phyloP scores from a whole-genome alignment of 208 protist genomes.

The Trypanosoma lewisi region DNA sequence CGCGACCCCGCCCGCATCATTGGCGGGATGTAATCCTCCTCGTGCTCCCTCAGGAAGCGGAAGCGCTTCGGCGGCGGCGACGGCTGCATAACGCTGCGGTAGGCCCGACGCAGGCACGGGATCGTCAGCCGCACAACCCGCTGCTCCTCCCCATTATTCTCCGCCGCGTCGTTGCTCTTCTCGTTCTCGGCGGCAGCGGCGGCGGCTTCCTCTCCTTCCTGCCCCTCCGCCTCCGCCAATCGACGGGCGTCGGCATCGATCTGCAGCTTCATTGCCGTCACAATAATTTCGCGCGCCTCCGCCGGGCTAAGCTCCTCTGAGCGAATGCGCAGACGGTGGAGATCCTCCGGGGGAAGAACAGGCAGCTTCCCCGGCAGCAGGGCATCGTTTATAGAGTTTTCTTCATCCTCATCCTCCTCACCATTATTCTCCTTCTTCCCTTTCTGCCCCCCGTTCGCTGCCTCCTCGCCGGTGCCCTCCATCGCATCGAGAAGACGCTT shows the following conservation, averaged over 20 bases:
- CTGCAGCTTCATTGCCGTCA: constrained; percentile 37
- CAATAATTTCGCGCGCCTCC: constrained; percentile 54
- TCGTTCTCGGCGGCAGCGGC: not conserved
- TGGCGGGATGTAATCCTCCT: constrained; percentile 65
- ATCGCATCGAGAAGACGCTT: constrained; percentile 67
- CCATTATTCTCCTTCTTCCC: not conserved
- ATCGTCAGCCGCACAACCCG: constrained; percentile 24
- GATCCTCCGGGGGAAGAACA: constrained; percentile 47
- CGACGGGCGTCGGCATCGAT: constrained; percentile 26
- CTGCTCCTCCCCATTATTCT: not conserved
- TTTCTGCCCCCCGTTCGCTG: not conserved
- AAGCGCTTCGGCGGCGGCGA: constrained; percentile 29
- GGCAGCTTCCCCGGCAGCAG: constrained; percentile 4
- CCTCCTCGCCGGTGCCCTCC: constrained; percentile 14
- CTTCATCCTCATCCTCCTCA: not conserved
- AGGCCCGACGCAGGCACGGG: constrained; percentile 43
- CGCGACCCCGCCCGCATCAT: constrained; percentile 70
- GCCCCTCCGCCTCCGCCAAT: constrained; percentile 3
- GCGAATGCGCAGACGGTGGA: constrained; percentile 71
- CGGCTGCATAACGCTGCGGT: constrained; percentile 30
- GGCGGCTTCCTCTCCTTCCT: not conserved
- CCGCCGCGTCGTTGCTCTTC: not conserved
- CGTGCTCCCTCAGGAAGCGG: constrained; percentile 64
- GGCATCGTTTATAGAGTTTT: not conserved
- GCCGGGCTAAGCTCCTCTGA: constrained; percentile 40